Percentiles rank a stretch among this genome's conserved stretches.
These are phyloP conservation scores for Melaleuca quinquenervia DNA, from an alignment of 345 rosid genomes.

Conservation along the genomic window DNA sequence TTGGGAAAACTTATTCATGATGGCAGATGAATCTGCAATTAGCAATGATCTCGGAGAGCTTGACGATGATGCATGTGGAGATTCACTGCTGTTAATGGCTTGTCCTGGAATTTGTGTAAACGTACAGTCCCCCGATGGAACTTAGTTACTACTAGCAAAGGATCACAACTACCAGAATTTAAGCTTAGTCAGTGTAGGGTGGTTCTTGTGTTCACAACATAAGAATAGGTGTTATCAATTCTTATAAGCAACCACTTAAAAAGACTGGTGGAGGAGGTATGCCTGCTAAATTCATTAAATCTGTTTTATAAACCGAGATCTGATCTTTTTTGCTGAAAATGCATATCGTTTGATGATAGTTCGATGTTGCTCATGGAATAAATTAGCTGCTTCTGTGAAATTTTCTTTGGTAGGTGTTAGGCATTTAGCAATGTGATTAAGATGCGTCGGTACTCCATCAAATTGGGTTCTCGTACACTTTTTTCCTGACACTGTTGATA, in stretches of 20 bases:
- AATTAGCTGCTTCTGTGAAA: too few species aligned
- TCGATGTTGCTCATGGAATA: not conserved
- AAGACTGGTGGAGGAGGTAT: not conserved
- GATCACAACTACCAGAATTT: not conserved
- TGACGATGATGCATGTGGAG: not conserved
- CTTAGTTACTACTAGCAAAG: not conserved
- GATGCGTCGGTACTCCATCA: too few species aligned
- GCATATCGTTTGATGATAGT: not conserved
- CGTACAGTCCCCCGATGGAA: not conserved
- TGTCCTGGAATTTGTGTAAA: not conserved
- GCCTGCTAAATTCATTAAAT: not conserved
- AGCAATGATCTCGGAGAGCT: not conserved
- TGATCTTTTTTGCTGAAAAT: not conserved
- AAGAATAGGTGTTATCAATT: not conserved
- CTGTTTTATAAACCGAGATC: not conserved
- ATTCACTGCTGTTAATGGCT: not conserved
- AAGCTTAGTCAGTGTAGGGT: not conserved
- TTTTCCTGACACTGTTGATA: not conserved
- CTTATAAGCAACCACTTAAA: not conserved
- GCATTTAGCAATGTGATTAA: too few species aligned
- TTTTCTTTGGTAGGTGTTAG: too few species aligned
- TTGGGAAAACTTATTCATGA: not conserved
- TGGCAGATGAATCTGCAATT: not conserved
- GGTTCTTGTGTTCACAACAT: not conserved
- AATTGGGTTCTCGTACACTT: too few species aligned